Conservation (phyloP, 1,284 basidiomycete species). For the Apiotrichum porosum region DNA sequence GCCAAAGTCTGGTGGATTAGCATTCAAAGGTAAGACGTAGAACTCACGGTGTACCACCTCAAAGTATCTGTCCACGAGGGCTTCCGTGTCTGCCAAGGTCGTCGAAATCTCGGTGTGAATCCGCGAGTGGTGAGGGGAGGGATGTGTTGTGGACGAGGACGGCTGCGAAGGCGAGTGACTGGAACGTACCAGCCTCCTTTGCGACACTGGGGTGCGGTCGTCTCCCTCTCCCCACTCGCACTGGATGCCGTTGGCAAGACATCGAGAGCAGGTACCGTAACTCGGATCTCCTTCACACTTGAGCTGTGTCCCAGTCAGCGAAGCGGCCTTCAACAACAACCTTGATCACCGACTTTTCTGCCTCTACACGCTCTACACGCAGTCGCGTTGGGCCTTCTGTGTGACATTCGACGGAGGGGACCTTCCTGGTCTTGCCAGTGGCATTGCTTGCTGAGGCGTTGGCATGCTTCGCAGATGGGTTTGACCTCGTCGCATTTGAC, state of each 20-base stretch:
- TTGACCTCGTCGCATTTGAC: not conserved
- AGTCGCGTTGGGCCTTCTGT: not conserved
- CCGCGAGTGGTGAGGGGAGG: not conserved
- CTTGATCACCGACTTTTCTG: not conserved
- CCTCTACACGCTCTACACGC: not conserved
- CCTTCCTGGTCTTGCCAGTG: not conserved
- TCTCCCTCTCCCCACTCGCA: constrained; percentile 4
- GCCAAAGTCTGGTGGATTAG: constrained; percentile 11
- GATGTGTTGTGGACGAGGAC: not conserved
- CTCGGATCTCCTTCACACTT: constrained; percentile 1
- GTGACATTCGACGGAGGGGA: not conserved
- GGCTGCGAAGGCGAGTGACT: not conserved
- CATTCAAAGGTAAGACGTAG: not conserved
- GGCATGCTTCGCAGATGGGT: not conserved
- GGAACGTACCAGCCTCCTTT: too few species aligned
- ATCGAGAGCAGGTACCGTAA: not conserved
- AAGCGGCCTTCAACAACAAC: too few species aligned
- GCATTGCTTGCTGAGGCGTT: not conserved
- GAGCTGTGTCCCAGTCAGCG: not conserved
- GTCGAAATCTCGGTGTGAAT: too few species aligned
- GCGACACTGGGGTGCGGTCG: not conserved
- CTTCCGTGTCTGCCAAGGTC: not conserved
- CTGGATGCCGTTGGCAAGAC: not conserved
- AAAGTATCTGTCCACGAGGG: constrained; percentile 13
- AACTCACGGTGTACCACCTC: constrained; percentile 17